Evolutionary conservation across 2,329 filamentous ascomycete species (phyloP).

Genomic region (Podosphaera xanthii): DNA sequence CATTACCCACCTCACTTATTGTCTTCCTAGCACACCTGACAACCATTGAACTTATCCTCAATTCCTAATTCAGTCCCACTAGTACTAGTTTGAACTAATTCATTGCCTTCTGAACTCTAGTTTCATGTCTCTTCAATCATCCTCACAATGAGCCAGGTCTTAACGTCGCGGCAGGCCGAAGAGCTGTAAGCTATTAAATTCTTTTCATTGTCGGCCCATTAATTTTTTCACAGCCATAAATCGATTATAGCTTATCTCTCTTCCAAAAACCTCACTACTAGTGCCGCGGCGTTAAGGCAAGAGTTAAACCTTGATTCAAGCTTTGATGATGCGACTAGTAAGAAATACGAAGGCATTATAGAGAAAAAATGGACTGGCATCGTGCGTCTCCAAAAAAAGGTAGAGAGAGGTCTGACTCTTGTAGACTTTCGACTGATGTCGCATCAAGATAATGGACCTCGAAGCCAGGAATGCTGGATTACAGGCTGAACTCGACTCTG

Average conservation of each 20-base stretch:
- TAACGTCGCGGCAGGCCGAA: constrained; percentile 64
- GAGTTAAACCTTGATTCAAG: constrained; percentile 47
- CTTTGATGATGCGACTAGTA: constrained; percentile 61
- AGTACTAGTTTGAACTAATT: constrained; percentile 7
- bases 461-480: constrained; percentile 51
- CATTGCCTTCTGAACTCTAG: constrained; percentile 4
- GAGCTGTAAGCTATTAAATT: constrained; percentile 44
- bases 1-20: too few species aligned
- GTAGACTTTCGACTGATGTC: constrained; percentile 1
- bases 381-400: constrained; percentile 88
- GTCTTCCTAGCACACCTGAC: too few species aligned
- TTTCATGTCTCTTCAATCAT: constrained; percentile 12
- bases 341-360: constrained; percentile 82
- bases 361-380: constrained; percentile 99
- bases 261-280: constrained; percentile 46
- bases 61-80: constrained; percentile 4
- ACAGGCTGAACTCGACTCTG: constrained; percentile 65
- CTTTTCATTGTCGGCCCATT: constrained; percentile 5
- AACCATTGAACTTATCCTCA: neutral
- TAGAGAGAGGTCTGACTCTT: constrained; percentile 17
- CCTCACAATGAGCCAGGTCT: constrained; percentile 44
- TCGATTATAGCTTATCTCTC: constrained; percentile 76
- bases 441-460: constrained; percentile 64
- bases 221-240: constrained; percentile 44
- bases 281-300: constrained; percentile 47